Evolutionary conservation across 2,329 filamentous ascomycete genomes (phyloP), one percentile per base, ranked within the genome.

Genomic region (Monosporascus sp.): DNA sequence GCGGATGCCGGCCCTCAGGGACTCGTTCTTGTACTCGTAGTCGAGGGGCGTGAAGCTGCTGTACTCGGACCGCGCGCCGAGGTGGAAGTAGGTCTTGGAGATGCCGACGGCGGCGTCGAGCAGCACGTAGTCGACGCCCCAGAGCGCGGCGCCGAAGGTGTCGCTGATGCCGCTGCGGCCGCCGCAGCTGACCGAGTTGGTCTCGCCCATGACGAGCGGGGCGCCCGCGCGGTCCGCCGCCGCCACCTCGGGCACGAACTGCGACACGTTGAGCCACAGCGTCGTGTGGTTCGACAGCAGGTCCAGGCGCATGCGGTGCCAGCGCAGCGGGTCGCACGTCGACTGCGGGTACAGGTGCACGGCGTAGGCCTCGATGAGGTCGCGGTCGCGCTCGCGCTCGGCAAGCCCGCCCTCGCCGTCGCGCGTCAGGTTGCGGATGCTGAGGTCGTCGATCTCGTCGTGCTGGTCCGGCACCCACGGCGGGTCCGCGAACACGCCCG

Each of bases 91-190:
- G 1, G 68, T 59, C 63, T 67, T 68, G 46, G 60, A 56, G 22
- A 73, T 61, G 18, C 68, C 69, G 37, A 72, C 54, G 26, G 65
- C 60, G 2, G 70, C 70, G 41, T 66, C 70, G 49, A 62, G 59
- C 31, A 73, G 65, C 62, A 69, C 66, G 63, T 74, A 78, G 63
- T 79, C 77, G 28, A 76, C 65, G 50, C 69, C 69, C 77, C 76
- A 79, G 7, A 79, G 71, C 18, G 72, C 77, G 7, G 75, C 75
- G 48, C 76, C 77, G 54, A 77, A 76, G 0, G 74, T 76, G 54
- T 77, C 74, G 44, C 68, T 69, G 47, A 78, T 69, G 11, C 76
- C 75, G 17, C 66, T 64, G 5, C 63, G 62, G 48, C 72, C 72
- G 18, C 67, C 64, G 58, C 71, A 71, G 47, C 66, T 69, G n/a